Base-by-base conservation (phyloP, 441 rosid genomes). In the Brassica hybrid region DNA sequence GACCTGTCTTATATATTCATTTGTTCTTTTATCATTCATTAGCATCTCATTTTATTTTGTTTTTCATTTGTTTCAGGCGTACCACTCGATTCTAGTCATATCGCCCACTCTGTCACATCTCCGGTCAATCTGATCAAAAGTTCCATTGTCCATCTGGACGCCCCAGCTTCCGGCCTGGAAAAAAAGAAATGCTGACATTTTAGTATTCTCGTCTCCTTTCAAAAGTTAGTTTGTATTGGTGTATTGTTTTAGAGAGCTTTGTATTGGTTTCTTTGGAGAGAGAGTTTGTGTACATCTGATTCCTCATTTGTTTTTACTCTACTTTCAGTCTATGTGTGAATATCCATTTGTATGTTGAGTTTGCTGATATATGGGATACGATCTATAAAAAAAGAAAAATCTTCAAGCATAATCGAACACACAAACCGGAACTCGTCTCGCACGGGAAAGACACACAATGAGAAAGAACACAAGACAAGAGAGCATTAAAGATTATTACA, bases 121-220 rank as follows among this genome's bases (percentile, higher is more conserved):
- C 50, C 4, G 50, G 50, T 43, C 50, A 14, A 43, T 14, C 50
- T 43, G 50, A 43, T 43, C 14, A 5, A 14, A 43, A 12, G 1
- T 14, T 12, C n/a, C 50, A 43, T 43, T 12, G 14, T 43, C 50
- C 50, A 43, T 43, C 50, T 43, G 50, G 14, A 43, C 14, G 14
- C 3, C 50, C 41, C 14, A 43, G 50, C 5, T 13, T 43, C 14
- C 14, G 50, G 50, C 50, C n/a, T 43, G 56, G 79, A 50, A 34
- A 68, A 62, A 69, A 74, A 32, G 74, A 76, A 18, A 71, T 70
- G 76, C 69, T 76, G 66, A 76, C 75, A 77, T 77, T 65, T 77
- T 77, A 65, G 66, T 68, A 19, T 30, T 71, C 66, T 71, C 50
- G 18, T 56, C 71, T 48, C 36, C 16, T 7, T 36, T 52, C 71